phyloP scores from a whole-genome alignment of 768 basidiomycete genomes.

The Mycena belliarum region DNA sequence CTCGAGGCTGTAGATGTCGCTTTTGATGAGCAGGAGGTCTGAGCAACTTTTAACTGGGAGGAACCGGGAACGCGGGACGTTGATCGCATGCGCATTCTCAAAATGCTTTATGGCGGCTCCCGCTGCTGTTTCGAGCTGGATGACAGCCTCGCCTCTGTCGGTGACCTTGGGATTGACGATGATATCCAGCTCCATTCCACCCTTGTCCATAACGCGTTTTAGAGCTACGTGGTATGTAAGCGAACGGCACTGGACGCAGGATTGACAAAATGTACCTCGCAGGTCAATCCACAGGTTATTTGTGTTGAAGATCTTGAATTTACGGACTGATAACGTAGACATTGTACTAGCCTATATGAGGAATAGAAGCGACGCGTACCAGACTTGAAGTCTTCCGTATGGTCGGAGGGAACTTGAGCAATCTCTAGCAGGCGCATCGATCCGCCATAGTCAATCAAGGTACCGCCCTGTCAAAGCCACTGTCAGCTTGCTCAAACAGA shows the following conservation, averaged over 20 bases:
- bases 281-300: constrained; percentile 66
- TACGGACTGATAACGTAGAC: constrained; percentile 4
- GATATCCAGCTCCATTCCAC: constrained; percentile 74
- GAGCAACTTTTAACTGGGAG: constrained; percentile 90
- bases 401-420: constrained; percentile 90
- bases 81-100: constrained; percentile 87
- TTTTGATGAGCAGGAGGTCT: constrained; percentile 85
- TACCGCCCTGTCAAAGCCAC: constrained; percentile 73
- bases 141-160: constrained; percentile 68
- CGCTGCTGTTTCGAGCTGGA: constrained; percentile 86
- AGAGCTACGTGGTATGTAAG: constrained; percentile 45
- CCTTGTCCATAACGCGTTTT: constrained; percentile 72
- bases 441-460: constrained; percentile 88
- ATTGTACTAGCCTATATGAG: neutral
- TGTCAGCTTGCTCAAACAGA: neutral
- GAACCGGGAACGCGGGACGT: constrained; percentile 93
- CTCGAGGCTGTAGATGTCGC: constrained; percentile 86
- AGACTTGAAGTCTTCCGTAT: constrained; percentile 86
- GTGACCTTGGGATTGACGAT: constrained; percentile 74
- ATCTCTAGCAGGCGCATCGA: constrained; percentile 88
- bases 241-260: neutral
- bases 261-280: constrained; percentile 32
- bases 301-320: constrained; percentile 79
- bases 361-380: constrained; percentile 13
- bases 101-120: constrained; percentile 95